These are phyloP conservation scores for Hygrophorus russula DNA, from an alignment of 768 basidiomycete genomes.

Conservation along the genomic window DNA sequence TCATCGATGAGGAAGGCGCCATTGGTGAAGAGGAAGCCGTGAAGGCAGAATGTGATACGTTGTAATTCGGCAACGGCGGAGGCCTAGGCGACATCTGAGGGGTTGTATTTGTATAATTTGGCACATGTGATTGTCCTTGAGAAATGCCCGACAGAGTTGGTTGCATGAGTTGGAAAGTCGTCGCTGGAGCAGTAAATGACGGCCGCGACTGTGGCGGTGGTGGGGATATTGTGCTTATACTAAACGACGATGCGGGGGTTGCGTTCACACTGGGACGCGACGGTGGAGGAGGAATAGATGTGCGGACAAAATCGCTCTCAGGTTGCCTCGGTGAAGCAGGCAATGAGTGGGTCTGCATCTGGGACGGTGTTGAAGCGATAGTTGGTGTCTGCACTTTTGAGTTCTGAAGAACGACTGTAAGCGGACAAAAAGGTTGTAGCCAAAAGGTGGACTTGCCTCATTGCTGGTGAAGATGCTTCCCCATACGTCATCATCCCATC, in stretches of 20 bases:
- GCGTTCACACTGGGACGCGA: slow-evolving; percentile 29
- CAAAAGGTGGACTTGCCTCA: slow-evolving; percentile 13
- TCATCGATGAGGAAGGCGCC: not conserved
- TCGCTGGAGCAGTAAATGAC: not conserved
- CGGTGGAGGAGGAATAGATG: slow-evolving; percentile 12
- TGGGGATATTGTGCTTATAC: not conserved
- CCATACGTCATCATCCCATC: slow-evolving; percentile 84
- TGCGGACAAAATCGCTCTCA: slow-evolving; percentile 1
- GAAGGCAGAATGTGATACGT: slow-evolving; percentile 10
- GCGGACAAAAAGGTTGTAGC: slow-evolving; percentile 2
- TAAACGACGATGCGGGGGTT: slow-evolving; percentile 13
- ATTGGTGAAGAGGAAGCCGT: slow-evolving; percentile 6
- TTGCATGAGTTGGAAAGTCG: too few relatives aligned
- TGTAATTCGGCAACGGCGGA: slow-evolving; percentile 8
- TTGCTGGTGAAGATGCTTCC: slow-evolving; percentile 53
- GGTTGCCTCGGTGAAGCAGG: slow-evolving; percentile 9
- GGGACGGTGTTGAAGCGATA: slow-evolving; percentile 5
- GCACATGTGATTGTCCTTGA: slow-evolving; percentile 6
- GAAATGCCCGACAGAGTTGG: slow-evolving; percentile 4
- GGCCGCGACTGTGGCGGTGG: not conserved
- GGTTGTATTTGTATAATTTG: slow-evolving; percentile 17
- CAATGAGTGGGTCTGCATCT: slow-evolving; percentile 5
- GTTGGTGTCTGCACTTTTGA: slow-evolving; percentile 16
- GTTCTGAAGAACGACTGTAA: slow-evolving; percentile 3
- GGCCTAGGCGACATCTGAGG: slow-evolving; percentile 8